Conservation (phyloP, 2,329 filamentous ascomycete genomes). For the Colletotrichum chrysophilum region DNA sequence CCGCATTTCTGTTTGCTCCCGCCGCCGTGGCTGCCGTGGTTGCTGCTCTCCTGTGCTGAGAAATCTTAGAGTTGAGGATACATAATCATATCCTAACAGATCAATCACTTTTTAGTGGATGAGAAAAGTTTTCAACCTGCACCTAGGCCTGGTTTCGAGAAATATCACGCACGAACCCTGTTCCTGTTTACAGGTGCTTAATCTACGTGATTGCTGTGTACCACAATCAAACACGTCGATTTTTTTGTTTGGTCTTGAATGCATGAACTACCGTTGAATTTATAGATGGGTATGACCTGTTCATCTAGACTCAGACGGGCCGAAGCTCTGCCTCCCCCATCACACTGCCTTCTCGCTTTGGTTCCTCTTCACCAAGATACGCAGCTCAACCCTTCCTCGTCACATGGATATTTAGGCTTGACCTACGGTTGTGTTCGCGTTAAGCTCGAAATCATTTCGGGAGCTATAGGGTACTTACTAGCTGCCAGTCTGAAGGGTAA, state of each 20-base stretch:
- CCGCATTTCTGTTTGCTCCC: neutral
- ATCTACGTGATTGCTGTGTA: rapidly evolving
- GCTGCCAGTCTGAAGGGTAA: neutral
- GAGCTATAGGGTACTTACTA: neutral
- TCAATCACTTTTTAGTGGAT: neutral
- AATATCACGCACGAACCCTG: neutral
- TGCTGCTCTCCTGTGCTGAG: neutral
- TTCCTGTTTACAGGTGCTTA: neutral
- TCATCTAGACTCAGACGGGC: neutral
- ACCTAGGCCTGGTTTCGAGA: neutral
- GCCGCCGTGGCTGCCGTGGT: neutral
- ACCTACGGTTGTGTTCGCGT: neutral
- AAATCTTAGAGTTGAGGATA: rapidly evolving
- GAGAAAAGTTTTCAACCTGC: rapidly evolving
- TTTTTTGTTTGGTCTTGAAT: neutral
- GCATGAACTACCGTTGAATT: neutral
- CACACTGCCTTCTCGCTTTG: neutral
- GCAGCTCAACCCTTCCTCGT: neutral
- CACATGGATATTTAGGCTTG: neutral
- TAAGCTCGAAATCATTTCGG: neutral
- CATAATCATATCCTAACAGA: neutral
- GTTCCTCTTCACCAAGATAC: neutral
- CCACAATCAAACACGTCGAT: rapidly evolving
- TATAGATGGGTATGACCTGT: neutral
- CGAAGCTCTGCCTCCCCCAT: neutral